Evolutionary conservation across 164 flowering plant species (phyloP).

Genomic region (Vitis rotundifolia): DNA sequence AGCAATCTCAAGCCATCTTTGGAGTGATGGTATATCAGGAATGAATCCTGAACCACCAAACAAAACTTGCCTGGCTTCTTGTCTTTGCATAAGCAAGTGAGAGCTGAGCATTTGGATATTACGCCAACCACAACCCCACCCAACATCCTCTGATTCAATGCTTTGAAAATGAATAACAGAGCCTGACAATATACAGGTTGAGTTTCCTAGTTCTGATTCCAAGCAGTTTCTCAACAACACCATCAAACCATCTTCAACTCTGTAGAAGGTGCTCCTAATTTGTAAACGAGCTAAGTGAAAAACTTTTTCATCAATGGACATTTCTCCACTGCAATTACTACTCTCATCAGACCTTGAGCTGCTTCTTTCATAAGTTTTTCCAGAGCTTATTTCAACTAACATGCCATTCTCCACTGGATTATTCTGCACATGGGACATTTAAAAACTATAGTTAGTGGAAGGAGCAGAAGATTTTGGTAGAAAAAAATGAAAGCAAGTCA

Average conservation of each 20-base stretch:
- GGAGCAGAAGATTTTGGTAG: neutral
- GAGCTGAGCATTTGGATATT: constrained; percentile 92
- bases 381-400: neutral
- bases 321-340: constrained; percentile 5
- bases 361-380: constrained; percentile 11
- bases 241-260: constrained; percentile 62
- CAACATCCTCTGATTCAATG: constrained; percentile 53
- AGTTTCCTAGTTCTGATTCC: constrained; percentile 46
- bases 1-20: constrained; percentile 93
- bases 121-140: constrained; percentile 99
- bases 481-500: neutral
- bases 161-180: constrained; percentile 76
- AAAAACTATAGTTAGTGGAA: neutral
- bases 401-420: neutral
- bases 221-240: constrained; percentile 60
- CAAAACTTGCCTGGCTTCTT: constrained; percentile 54
- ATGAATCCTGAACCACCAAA: constrained; percentile 83
- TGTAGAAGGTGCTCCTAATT: constrained; percentile 36
- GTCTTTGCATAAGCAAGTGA: constrained; percentile 58
- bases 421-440: constrained; percentile 11
- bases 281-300: constrained; percentile 42
- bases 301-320: constrained; percentile 28
- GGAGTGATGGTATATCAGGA: constrained; percentile 79
- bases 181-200: constrained; percentile 42
- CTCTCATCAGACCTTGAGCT: constrained; percentile 8